phyloP scores from a whole-genome alignment of 2,329 filamentous ascomycete genomes.

The Diaporthe helianthi region DNA sequence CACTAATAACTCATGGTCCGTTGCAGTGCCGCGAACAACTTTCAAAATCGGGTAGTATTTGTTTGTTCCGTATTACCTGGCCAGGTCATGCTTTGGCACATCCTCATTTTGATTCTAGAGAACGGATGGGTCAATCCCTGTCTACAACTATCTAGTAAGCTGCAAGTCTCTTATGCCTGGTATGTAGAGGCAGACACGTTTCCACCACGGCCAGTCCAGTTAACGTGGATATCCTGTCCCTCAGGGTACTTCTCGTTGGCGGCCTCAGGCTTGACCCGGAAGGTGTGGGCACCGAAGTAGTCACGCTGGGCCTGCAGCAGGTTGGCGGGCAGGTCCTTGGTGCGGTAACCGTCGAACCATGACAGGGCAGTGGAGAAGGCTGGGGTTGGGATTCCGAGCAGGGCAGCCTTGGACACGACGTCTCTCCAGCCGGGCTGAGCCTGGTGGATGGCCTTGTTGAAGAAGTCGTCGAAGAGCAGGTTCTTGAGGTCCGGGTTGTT shows the following conservation, averaged over 20 bases:
- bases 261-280: conserved; percentile 82
- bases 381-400: conserved; percentile 94
- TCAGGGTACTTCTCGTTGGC: conserved; percentile 81
- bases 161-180: conserved; percentile 73
- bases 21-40: not conserved
- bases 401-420: conserved; percentile 87
- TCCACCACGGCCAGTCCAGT: conserved; percentile 98
- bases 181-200: conserved; percentile 98
- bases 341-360: conserved; percentile 99
- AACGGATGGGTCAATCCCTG: conserved; percentile 24
- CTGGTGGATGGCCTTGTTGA: conserved; percentile 98
- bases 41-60: conserved; percentile 24
- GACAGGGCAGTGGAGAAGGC: conserved; percentile 96
- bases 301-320: conserved; percentile 98
- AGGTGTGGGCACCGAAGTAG: conserved; percentile 97
- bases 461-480: conserved; percentile 98
- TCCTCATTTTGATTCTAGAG: conserved; percentile 24
- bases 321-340: conserved; percentile 97
- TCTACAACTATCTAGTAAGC: conserved; percentile 31
- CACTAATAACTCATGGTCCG: not conserved
- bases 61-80: conserved; percentile 31
- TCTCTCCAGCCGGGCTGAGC: conserved; percentile 93
- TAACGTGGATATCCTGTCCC: conserved; percentile 94
- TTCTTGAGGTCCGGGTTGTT: conserved; percentile 95
- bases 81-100: conserved; percentile 26